Evolutionary conservation across 1,139 yeast species (phyloP), one percentile per base, ranked within the genome.

Genomic region (Protomyces lactucae-debilis): DNA sequence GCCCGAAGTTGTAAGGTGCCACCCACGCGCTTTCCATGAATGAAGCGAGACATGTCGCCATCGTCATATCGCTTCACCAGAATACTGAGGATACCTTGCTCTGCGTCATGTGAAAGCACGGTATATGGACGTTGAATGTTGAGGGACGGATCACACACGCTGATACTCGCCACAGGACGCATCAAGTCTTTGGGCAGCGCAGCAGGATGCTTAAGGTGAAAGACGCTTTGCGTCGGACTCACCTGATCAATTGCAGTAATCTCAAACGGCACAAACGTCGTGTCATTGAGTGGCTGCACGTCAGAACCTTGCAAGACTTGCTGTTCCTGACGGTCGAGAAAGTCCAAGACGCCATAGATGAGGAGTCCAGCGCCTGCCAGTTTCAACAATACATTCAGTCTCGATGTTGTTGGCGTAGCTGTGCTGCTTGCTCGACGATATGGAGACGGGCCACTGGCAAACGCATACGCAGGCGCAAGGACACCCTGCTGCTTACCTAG

Each of bases 21-120:
- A 18, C 63, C 60, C 10, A 54, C 43, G 21, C 39, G 54, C 14
- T 61, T 57, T 3, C 60, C 37, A 32, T 64, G 66, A 52, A 64
- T 64, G 55, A 37, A 64, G 37, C 66, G 66, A n/a, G 57, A 48
- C 21, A 64, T 35, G 43, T 64, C 66, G n/a, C 66, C 66, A 18
- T 52, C 54, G 21, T 43, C 57, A 40, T 64, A 64, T 16, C 45
- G 56, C 25, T 64, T 64, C 46, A 64, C 56, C 16, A 64, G 46
- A 12, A 64, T 25, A 32, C 43, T 48, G 52, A 60, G 52, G 0
- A 1, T 43, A 2, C 48, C 25, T 5, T 32, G 37, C 16, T 39
- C 48, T 4, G 36, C 18, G 14, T 37, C 55, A 18, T 39, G 25
- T 14, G 21, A 18, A 9, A 60, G 39, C n/a, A 59, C 52, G 2